Conservation (phyloP, 73 alveolate species). For the Paramecium primaurelia region DNA sequence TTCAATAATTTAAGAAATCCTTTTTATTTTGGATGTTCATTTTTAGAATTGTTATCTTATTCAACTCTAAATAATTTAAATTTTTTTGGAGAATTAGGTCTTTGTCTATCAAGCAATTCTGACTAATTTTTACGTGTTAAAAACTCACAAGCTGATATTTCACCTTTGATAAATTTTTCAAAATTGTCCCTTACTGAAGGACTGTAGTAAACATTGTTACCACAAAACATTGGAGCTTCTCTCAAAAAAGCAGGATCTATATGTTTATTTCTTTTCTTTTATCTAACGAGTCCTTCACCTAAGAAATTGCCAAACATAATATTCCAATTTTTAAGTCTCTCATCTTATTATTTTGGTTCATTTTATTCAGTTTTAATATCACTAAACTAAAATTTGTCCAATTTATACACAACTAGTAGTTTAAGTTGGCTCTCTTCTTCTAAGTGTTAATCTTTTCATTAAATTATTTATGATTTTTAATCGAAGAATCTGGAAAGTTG, state of each 20-base stretch:
- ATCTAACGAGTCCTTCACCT: not conserved
- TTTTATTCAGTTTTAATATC: not conserved
- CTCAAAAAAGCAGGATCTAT: slow-evolving; percentile 20
- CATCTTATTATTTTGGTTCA: not conserved
- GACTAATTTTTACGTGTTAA: not conserved
- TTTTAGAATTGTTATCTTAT: not conserved
- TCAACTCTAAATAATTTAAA: not conserved
- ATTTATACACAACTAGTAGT: not conserved
- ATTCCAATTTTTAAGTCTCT: not conserved
- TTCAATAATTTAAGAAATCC: not conserved
- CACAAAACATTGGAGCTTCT: not conserved
- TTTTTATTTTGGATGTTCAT: not conserved
- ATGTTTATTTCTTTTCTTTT: not conserved
- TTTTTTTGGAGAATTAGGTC: not conserved
- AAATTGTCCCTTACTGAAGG: not conserved
- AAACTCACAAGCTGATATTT: not conserved
- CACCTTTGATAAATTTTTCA: not conserved
- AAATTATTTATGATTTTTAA: slow-evolving; percentile 3
- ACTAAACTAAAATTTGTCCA: not conserved
- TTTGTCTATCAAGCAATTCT: not conserved
- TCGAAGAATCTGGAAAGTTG: not conserved
- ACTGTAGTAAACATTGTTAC: not conserved
- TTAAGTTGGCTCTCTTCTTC: not conserved
- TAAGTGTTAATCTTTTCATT: not conserved
- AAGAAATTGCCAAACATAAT: not conserved